phyloP scores from a whole-genome alignment of 2,329 filamentous ascomycete genomes.

The Neofusicoccum kwambonambiense region DNA sequence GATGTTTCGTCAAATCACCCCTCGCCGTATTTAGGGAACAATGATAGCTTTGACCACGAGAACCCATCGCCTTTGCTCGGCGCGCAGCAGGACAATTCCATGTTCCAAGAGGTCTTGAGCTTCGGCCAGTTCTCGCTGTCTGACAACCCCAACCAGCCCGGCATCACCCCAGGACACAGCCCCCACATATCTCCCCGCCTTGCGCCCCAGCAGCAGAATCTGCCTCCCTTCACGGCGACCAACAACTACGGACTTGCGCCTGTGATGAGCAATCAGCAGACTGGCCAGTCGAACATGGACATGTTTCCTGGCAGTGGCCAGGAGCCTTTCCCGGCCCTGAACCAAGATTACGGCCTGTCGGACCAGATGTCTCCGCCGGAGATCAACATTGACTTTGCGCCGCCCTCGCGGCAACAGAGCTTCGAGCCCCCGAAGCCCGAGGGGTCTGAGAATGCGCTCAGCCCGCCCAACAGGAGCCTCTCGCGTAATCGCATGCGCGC shows the following conservation, averaged over 20 bases:
- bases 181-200: slow-evolving; percentile 68
- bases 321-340: slow-evolving; percentile 50
- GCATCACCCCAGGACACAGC: slow-evolving; percentile 65
- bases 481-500: slow-evolving; percentile 56
- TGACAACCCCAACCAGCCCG: slow-evolving; percentile 49
- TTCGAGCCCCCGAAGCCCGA: slow-evolving; percentile 66
- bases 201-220: slow-evolving; percentile 65
- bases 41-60: slow-evolving; percentile 75
- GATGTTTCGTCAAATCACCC: slow-evolving; percentile 78
- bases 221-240: slow-evolving; percentile 48
- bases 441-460: slow-evolving; percentile 68
- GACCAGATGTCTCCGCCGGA: slow-evolving; percentile 85
- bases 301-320: slow-evolving; percentile 51
- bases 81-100: slow-evolving; percentile 65
- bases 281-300: slow-evolving; percentile 46
- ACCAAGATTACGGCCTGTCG: slow-evolving; percentile 59
- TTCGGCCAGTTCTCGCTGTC: slow-evolving; percentile 80
- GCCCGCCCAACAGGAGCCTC: slow-evolving; percentile 68
- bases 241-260: slow-evolving; percentile 49
- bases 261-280: slow-evolving; percentile 49
- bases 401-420: slow-evolving; percentile 64
- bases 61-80: slow-evolving; percentile 78
- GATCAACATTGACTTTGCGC: slow-evolving; percentile 91
- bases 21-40: slow-evolving; percentile 76
- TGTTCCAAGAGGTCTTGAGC: slow-evolving; percentile 76